Evolutionary conservation across 2,329 filamentous ascomycete species (phyloP).

Genomic region (Ophiostoma angusticollis): DNA sequence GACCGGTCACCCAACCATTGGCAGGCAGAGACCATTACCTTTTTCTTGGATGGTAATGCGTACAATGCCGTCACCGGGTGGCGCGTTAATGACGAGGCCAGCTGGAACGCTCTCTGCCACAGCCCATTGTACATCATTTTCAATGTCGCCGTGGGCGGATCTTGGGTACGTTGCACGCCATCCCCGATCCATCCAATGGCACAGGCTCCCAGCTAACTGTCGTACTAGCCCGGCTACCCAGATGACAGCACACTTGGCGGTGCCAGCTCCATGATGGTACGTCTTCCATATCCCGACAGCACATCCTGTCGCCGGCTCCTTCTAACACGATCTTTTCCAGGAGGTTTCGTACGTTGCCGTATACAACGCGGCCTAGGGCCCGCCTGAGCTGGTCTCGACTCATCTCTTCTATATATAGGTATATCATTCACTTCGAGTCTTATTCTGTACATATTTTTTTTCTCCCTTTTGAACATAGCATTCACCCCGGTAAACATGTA

Average conservation of each 20-base stretch:
- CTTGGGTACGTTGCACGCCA: slow-evolving; percentile 18
- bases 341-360: slow-evolving; percentile 28
- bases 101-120: slow-evolving; percentile 33
- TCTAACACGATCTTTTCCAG: neutral
- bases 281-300: neutral
- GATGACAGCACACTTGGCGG: slow-evolving; percentile 22
- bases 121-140: slow-evolving; percentile 33
- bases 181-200: neutral
- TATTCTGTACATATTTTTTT: slow-evolving; percentile 3
- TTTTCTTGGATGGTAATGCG: slow-evolving; percentile 31
- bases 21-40: slow-evolving; percentile 34
- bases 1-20: slow-evolving; percentile 32
- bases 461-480: neutral
- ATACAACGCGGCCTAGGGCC: slow-evolving; percentile 18
- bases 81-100: slow-evolving; percentile 26
- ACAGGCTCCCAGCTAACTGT: neutral
- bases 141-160: slow-evolving; percentile 35
- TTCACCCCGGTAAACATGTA: slow-evolving; percentile 1
- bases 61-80: slow-evolving; percentile 32
- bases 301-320: neutral
- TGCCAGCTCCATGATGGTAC: slow-evolving; percentile 26
- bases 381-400: neutral
- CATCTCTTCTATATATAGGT: neutral
- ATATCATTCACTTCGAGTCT: neutral
- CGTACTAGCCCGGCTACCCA: slow-evolving; percentile 21